Percentiles rank a stretch among this genome's conserved stretches.
Conservation (phyloP, 1,284 basidiomycete species). For the Ustilago shanxiensis region DNA sequence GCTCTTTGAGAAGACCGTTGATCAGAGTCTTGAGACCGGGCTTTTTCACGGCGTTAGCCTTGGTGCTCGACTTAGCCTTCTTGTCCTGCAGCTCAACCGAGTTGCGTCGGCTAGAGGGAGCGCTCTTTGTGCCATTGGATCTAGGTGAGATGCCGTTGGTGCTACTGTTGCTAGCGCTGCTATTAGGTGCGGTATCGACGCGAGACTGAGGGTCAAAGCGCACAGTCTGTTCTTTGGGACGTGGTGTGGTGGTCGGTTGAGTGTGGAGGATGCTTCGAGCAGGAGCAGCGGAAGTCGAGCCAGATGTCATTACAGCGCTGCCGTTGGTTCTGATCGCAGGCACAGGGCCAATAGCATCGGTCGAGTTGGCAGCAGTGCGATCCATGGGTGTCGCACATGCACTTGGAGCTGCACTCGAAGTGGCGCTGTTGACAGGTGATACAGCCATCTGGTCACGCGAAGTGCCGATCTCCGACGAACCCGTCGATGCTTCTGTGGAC, state of each 20-base stretch:
- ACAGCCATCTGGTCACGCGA: neutral
- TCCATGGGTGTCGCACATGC: conserved; percentile 11
- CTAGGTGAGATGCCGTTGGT: conserved; percentile 7
- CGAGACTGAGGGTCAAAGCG: conserved; percentile 49
- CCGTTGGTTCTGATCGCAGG: neutral
- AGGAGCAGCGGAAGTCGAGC: conserved; percentile 12
- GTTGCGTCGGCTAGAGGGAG: conserved; percentile 30
- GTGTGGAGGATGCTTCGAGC: conserved; percentile 38
- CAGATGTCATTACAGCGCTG: neutral
- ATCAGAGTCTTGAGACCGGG: conserved; percentile 49
- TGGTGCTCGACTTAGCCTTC: conserved; percentile 25
- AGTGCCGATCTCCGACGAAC: neutral
- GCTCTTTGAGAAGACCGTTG: conserved; percentile 50
- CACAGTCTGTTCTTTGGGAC: conserved; percentile 38
- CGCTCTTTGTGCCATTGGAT: conserved; percentile 17
- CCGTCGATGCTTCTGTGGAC: neutral
- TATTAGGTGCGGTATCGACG: conserved; percentile 21
- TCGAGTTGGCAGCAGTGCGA: conserved; percentile 27
- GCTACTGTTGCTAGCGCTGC: neutral
- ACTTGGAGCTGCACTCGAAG: conserved; percentile 20
- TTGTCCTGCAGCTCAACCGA: conserved; percentile 39
- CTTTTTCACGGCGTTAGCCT: conserved; percentile 30
- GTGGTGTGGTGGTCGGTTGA: conserved; percentile 17
- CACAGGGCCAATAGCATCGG: neutral
- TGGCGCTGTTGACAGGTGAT: conserved; percentile 4